Conservation (phyloP, 352 stramenopile genomes). For the Pythium aphanidermatum region DNA sequence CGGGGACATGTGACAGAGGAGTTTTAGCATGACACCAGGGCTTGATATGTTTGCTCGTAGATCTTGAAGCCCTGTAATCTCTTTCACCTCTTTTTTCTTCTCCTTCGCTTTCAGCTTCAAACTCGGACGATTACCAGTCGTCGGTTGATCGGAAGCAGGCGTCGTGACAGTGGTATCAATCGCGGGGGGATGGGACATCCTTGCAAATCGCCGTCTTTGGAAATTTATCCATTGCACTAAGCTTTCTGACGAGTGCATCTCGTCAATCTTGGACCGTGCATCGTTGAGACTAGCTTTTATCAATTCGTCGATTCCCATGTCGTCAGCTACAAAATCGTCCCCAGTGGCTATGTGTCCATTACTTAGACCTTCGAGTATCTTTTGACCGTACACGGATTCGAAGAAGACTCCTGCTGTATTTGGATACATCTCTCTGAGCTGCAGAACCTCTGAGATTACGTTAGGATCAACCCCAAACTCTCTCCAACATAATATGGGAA, state of each 20-base stretch:
- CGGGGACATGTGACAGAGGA: constrained; percentile 53
- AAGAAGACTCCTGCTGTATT: constrained; percentile 50
- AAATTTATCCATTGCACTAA: constrained; percentile 70
- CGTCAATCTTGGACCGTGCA: constrained; percentile 29
- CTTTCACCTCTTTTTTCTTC: constrained; percentile 60
- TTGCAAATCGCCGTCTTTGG: constrained; percentile 37
- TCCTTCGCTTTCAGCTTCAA: constrained; percentile 36
- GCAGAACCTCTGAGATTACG: constrained; percentile 38
- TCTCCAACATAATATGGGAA: not conserved
- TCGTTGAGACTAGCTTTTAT: constrained; percentile 27
- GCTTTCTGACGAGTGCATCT: constrained; percentile 45
- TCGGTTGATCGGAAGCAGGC: not conserved
- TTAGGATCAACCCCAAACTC: not conserved
- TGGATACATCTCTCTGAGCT: constrained; percentile 61
- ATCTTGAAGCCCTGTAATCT: constrained; percentile 62
- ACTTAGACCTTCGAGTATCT: constrained; percentile 48
- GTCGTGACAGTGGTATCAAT: constrained; percentile 2
- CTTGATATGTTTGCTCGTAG: constrained; percentile 41
- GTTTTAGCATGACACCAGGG: constrained; percentile 62
- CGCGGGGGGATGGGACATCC: constrained; percentile 30
- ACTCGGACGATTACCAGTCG: not conserved
- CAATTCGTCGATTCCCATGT: constrained; percentile 33
- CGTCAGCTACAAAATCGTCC: constrained; percentile 34
- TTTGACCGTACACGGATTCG: constrained; percentile 41
- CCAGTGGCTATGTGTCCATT: constrained; percentile 46